Base-by-base conservation (phyloP, 192 early-diverging fungal genomes). In the Rhizophagus clarus region DNA sequence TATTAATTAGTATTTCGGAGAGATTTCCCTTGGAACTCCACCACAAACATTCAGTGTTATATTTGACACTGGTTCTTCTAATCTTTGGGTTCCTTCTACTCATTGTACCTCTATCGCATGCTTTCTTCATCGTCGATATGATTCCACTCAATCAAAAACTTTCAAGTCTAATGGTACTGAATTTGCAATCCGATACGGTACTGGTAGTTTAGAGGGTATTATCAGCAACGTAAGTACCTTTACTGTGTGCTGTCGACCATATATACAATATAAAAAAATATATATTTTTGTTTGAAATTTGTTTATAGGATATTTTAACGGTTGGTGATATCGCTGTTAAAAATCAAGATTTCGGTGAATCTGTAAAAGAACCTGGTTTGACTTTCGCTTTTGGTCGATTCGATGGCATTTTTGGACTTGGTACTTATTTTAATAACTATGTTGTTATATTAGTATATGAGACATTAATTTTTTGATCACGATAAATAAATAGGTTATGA, bases 71-170 rank as follows among this genome's bases (percentile, higher is more conserved):
- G 97, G 97, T 31, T 96, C 93, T 61, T 93, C 94, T 47, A 98
- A 98, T 84, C 88, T 98, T 67, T 98, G 97, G 97, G 96, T 99
- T 31, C 97, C 97, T 14, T 97, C 96, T 24, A 94, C 93, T 8
- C 92, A 92, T 74, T 99, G 98, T 90, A 88, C 84, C 37, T 97
- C 96, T 4, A 97, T 99, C 79, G 96, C 97, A 3, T 99, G 98
- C 79, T 98, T 93, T 89, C 88, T 99, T 64, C 98, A 99, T 84
- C 80, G 88, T 49, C 91, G 94, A 17, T 99, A 92, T 85, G 95
- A 99, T 84, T 90, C 95, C 45, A 84, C 81, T 75, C 87, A 95
- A 83, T 96, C 95, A n/a, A 83, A 81, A 4, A 89, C 95, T 8
- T 97, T 91, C 89, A 89, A 86, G 68, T 84, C 90, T 64, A 99